phyloP scores from a whole-genome alignment of 164 flowering plant species.

The Cinnamomum micranthum region DNA sequence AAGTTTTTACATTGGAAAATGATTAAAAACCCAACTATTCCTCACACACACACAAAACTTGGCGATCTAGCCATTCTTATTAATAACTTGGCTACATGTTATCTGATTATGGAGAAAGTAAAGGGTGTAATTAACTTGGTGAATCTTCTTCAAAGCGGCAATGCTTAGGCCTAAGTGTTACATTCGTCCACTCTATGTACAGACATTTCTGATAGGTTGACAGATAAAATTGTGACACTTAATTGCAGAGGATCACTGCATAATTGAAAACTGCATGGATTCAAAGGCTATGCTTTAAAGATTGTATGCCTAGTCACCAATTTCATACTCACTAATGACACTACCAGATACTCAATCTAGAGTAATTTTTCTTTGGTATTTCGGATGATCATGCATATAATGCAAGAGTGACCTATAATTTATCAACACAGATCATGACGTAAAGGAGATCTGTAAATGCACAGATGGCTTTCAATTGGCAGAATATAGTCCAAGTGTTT shows the following conservation, averaged over 20 bases:
- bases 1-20: too few relatives aligned
- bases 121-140: too few relatives aligned
- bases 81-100: too few relatives aligned
- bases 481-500: conserved; percentile 25
- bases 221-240: not conserved
- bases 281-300: not conserved
- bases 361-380: not conserved
- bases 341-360: not conserved
- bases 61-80: too few relatives aligned
- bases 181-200: too few relatives aligned
- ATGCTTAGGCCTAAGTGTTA: too few relatives aligned
- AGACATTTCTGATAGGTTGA: too few relatives aligned
- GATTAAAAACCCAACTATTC: too few relatives aligned
- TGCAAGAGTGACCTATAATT: not conserved
- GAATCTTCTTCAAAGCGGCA: too few relatives aligned
- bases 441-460: conserved; percentile 11
- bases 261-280: not conserved
- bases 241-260: not conserved
- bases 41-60: too few relatives aligned
- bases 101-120: too few relatives aligned
- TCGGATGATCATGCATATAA: not conserved
- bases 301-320: not conserved
- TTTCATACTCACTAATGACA: not conserved
- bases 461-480: conserved; percentile 11
- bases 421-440: not conserved